phyloP scores from a whole-genome alignment of 2,329 filamentous ascomycete genomes.

The Penicillium polonicum region DNA sequence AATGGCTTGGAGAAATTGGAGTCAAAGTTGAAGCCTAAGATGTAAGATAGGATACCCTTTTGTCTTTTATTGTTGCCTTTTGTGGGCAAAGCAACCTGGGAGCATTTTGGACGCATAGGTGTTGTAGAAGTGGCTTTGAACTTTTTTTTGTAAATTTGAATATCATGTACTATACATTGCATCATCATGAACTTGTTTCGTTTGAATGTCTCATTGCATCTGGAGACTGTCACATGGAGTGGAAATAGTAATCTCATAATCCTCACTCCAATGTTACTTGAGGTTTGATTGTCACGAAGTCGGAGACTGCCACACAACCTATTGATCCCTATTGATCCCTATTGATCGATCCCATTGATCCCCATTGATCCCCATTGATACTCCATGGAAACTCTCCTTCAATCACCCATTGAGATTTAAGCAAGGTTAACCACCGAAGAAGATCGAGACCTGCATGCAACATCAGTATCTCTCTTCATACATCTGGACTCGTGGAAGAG shows the following conservation, averaged over 20 bases:
- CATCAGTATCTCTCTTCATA: slow-evolving; percentile 5
- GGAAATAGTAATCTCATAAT: background rate
- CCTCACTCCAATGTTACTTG: background rate
- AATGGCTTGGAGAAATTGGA: slow-evolving; percentile 32
- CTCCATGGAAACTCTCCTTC: background rate
- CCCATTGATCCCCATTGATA: background rate
- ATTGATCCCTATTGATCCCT: background rate
- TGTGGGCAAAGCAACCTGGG: slow-evolving; percentile 20
- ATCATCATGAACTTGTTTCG: slow-evolving; percentile 23
- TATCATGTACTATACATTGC: slow-evolving; percentile 32
- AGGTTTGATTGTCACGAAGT: background rate
- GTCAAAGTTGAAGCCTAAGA: slow-evolving; percentile 23
- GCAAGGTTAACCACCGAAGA: slow-evolving; percentile 34
- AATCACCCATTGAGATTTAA: background rate
- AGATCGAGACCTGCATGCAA: slow-evolving; percentile 35
- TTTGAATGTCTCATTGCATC: slow-evolving; percentile 9
- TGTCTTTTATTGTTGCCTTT: slow-evolving; percentile 14
- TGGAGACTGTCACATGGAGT: background rate
- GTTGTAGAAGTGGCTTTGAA: slow-evolving; percentile 12
- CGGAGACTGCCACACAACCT: background rate
- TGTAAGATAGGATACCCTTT: slow-evolving; percentile 30
- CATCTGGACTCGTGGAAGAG: background rate
- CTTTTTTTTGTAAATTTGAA: slow-evolving; percentile 20
- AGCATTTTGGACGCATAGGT: slow-evolving; percentile 13
- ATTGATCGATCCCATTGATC: background rate